Evolutionary conservation across 306 rosid species (phyloP), one percentile per base, ranked within the genome.

Genomic region (Vigna mungo): DNA sequence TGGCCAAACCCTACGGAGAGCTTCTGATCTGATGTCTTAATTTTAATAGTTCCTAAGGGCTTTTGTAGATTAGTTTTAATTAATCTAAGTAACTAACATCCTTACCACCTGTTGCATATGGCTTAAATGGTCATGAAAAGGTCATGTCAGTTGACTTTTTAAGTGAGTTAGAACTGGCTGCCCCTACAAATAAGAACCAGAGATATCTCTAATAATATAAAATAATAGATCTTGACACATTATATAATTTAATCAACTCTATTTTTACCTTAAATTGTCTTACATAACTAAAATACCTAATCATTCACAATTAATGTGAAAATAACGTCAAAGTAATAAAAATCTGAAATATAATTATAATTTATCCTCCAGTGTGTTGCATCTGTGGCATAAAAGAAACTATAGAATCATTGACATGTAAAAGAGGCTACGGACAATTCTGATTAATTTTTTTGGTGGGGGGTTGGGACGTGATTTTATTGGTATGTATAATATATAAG

Each of bases 1-100:
- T 2, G 17, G 47, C 12, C 60, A 48, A 71, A 62, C 10, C 55
- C 47, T n/a, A 48, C 47, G 16, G 48, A 69, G 70, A 36, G 44
- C 63, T 32, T 59, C 71, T 34, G 53, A 60, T 34, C 21, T 49
- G 27, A 48, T 59, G 64, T 48, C 70, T 46, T 60, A 34, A 70
- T 53, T 71, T 71, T 71, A 52, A 16, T 21, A 17, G 75, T 71
- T 52, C 48, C 34, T 17, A 8, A 16, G 77, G 64, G 53, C 55
- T 70, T 78, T 39, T 36, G 23, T 55, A 34, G 51, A 47, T 13
- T 16, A 70, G 27, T 58, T 60, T 3, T 10, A 62, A 32, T 69
- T 32, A 47, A 39, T 23, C 71, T 5, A 46, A 21, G 66, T 49
- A 20, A 46, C 41, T 68, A 56, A 1, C 64, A 58, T 43, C 62